Conservation (phyloP, 345 rosid genomes). For the Ceriops decandra region DNA sequence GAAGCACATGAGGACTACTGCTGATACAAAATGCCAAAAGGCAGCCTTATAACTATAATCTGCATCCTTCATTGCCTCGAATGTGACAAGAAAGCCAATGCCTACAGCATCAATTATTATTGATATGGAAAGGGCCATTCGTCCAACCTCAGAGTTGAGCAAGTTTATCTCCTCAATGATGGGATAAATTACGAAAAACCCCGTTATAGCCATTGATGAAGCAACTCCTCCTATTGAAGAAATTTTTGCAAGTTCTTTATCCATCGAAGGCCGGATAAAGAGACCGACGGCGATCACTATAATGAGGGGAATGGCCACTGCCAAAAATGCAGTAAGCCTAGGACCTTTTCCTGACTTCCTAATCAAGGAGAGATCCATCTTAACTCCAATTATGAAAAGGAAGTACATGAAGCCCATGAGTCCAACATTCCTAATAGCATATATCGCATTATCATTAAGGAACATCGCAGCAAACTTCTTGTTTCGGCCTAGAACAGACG, state of each 20-base stretch:
- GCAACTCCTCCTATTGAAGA: conserved; percentile 37
- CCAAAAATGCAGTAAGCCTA: conserved; percentile 30
- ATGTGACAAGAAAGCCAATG: conserved; percentile 19
- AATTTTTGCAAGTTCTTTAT: conserved; percentile 7
- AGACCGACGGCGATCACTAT: conserved; percentile 9
- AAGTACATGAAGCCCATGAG: conserved; percentile 50
- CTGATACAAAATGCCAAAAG: neutral
- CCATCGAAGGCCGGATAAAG: conserved; percentile 29
- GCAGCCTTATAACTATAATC: neutral
- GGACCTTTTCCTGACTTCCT: conserved; percentile 41
- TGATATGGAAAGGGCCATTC: conserved; percentile 46
- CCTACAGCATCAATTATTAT: conserved; percentile 39
- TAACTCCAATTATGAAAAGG: conserved; percentile 50
- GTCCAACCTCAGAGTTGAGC: conserved; percentile 58
- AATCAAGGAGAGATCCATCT: conserved; percentile 41
- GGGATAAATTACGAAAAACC: conserved; percentile 46
- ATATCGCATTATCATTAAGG: conserved; percentile 38
- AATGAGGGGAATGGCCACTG: conserved; percentile 31
- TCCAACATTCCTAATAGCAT: conserved; percentile 45
- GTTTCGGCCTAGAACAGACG: conserved; percentile 53
- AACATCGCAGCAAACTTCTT: conserved; percentile 20
- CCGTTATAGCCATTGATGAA: conserved; percentile 29
- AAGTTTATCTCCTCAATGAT: conserved; percentile 55
- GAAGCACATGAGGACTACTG: neutral
- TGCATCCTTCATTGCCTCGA: conserved; percentile 29